phyloP scores from a whole-genome alignment of 352 stramenopile genomes.

The Globisporangium parvum region DNA sequence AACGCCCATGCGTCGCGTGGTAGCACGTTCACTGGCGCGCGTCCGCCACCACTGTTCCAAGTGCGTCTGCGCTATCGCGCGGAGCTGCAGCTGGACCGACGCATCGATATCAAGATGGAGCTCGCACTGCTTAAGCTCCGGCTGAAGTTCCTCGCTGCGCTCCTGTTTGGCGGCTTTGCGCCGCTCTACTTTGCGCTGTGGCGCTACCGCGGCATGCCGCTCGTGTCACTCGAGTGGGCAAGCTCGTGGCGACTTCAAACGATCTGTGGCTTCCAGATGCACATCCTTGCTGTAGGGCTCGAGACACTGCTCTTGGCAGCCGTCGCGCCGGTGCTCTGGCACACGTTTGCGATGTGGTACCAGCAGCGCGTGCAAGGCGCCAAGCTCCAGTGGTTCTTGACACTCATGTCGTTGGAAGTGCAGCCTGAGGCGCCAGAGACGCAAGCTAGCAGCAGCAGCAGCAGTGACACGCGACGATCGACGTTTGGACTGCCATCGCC shows the following conservation, averaged over 20 bases:
- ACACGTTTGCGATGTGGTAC: conserved; percentile 18
- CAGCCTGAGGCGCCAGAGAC: conserved; percentile 6
- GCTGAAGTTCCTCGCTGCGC: conserved; percentile 8
- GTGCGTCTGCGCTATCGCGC: conserved; percentile 24
- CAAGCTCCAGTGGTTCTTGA: conserved; percentile 34
- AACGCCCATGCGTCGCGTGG: neutral
- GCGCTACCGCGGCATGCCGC: neutral
- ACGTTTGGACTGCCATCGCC: neutral
- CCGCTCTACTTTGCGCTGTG: conserved; percentile 3
- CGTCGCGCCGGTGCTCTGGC: conserved; percentile 20
- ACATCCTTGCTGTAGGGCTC: neutral
- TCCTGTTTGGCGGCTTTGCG: conserved; percentile 4
- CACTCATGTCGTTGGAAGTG: conserved; percentile 25
- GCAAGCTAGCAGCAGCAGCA: neutral
- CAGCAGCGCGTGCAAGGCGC: conserved; percentile 18
- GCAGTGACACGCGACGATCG: too few relatives aligned
- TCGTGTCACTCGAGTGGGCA: neutral
- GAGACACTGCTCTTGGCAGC: conserved; percentile 10
- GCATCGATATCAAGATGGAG: conserved; percentile 18
- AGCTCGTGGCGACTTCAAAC: neutral
- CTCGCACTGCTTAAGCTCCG: conserved; percentile 5
- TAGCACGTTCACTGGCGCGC: neutral
- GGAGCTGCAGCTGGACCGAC: conserved; percentile 23
- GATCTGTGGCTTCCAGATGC: neutral
- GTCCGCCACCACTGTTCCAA: conserved; percentile 16